Percentiles rank a stretch among this genome's conserved stretches.
phyloP scores from a whole-genome alignment of 2,329 filamentous ascomycete genomes.

The Fonsecaea multimorphosa region DNA sequence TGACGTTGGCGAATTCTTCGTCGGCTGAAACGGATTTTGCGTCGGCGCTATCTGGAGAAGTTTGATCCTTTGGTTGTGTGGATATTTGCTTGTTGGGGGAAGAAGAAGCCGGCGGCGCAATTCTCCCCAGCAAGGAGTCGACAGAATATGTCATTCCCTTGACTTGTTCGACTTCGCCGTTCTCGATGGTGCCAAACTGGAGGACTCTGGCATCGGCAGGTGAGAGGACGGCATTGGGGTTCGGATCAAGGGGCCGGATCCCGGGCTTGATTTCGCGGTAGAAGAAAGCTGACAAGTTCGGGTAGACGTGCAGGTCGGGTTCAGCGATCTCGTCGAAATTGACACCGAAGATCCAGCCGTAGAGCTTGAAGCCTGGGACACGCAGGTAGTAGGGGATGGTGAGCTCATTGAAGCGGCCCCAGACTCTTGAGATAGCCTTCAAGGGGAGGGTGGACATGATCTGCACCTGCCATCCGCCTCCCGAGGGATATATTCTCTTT shows the following conservation, averaged over 20 bases:
- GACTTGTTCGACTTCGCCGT: constrained; percentile 96
- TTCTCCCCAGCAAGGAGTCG: constrained; percentile 81
- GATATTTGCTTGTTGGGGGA: constrained; percentile 49
- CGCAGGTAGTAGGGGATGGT: constrained; percentile 86
- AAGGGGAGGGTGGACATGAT: constrained; percentile 92
- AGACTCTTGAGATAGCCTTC: constrained; percentile 86
- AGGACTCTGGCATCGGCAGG: constrained; percentile 90
- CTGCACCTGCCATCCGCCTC: constrained; percentile 84
- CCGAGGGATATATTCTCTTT: constrained; percentile 75
- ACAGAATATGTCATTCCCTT: constrained; percentile 98
- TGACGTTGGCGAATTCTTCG: constrained; percentile 91
- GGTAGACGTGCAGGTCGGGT: constrained; percentile 84
- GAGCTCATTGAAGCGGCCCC: constrained; percentile 91
- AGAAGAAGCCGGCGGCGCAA: constrained; percentile 56
- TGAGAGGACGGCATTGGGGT: constrained; percentile 79
- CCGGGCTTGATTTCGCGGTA: constrained; percentile 93
- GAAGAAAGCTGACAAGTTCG: constrained; percentile 95
- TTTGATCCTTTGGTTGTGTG: constrained; percentile 46
- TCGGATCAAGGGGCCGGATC: constrained; percentile 79
- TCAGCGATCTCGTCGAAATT: constrained; percentile 86
- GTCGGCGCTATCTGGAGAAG: constrained; percentile 43
- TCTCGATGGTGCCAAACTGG: constrained; percentile 88
- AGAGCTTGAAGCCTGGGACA: constrained; percentile 87
- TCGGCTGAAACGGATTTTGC: constrained; percentile 68
- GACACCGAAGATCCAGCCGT: constrained; percentile 90